A percentile compares a stretch with the other conserved stretches of the same genome.
Evolutionary conservation across 2,329 filamentous ascomycete genomes (phyloP).

Genomic region (Xenoacremonium recifei): DNA sequence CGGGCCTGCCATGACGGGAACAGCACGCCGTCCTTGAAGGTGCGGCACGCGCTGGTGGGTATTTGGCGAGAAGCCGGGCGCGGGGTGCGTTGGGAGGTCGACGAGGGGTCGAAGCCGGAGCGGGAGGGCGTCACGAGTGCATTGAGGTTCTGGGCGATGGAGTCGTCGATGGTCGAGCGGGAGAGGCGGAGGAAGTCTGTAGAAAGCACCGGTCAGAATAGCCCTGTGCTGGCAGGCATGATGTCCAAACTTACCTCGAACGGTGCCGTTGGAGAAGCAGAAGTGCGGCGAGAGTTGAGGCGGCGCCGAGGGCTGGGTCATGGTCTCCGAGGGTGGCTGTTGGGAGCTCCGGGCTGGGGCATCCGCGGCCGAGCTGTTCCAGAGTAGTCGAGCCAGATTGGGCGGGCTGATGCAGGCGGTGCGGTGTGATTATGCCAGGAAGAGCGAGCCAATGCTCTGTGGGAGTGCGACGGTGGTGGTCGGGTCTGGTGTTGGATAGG

Average conservation of each 20-base stretch:
- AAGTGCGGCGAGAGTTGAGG: conserved; percentile 69
- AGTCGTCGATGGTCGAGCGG: conserved; percentile 83
- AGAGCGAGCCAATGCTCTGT: too few species aligned
- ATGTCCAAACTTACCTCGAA: conserved; percentile 58
- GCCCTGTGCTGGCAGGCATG: neutral
- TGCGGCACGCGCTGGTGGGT: conserved; percentile 59
- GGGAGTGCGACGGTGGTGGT: too few species aligned
- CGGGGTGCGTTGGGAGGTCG: conserved; percentile 64
- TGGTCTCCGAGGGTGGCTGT: conserved; percentile 35
- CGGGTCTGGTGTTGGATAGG: too few species aligned
- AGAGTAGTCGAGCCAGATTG: conserved; percentile 52
- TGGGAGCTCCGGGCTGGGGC: conserved; percentile 29
- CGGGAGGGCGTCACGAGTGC: conserved; percentile 75
- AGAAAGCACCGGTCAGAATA: conserved; percentile 7
- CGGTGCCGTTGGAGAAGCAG: conserved; percentile 69
- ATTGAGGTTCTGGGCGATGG: conserved; percentile 90
- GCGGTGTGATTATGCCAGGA: too few species aligned
- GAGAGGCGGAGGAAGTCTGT: conserved; percentile 89
- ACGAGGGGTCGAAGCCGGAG: conserved; percentile 73
- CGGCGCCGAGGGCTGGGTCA: conserved; percentile 43
- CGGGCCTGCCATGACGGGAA: conserved; percentile 88
- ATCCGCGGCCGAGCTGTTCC: conserved; percentile 43
- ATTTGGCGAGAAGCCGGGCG: conserved; percentile 53
- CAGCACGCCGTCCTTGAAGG: conserved; percentile 74
- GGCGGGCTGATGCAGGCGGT: too few species aligned